A percentile compares a stretch with the other conserved stretches of the same genome.
These are phyloP conservation scores for Hypoxylon sp. DNA, from an alignment of 2,329 filamentous ascomycete species.

Conservation along the genomic window DNA sequence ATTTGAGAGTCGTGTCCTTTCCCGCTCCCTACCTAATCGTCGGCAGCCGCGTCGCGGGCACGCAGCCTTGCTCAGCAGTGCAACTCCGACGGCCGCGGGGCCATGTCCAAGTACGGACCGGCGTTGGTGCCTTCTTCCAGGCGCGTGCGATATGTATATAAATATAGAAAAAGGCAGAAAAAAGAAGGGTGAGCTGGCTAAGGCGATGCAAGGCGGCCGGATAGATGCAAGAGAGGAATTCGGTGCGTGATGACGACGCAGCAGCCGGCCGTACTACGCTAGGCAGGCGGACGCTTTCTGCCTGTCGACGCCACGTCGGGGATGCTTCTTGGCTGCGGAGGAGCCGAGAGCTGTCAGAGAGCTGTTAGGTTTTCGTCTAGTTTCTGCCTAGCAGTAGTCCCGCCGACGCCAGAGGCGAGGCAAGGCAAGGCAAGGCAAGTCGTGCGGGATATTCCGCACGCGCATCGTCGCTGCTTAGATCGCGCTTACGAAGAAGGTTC, in stretches of 20 bases:
- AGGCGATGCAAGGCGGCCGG: too few species aligned
- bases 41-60: constrained; percentile 13
- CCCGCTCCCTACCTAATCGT: constrained; percentile 6
- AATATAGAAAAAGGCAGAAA: constrained; percentile 23
- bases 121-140: too few species aligned
- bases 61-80: constrained; percentile 26
- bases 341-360: neutral
- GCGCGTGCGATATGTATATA: too few species aligned
- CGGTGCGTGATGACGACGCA: constrained; percentile 18
- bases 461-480: constrained; percentile 14
- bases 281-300: constrained; percentile 16
- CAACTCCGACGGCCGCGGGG: constrained; percentile 26
- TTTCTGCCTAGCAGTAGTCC: too few species aligned
- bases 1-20: constrained; percentile 15
- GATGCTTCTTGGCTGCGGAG: constrained; percentile 32
- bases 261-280: constrained; percentile 2
- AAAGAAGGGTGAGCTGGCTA: neutral
- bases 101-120: too few species aligned
- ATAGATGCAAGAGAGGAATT: too few species aligned
- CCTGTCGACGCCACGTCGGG: too few species aligned
- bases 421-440: neutral
- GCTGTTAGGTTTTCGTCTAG: too few species aligned
- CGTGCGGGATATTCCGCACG: constrained; percentile 22
- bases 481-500: too few species aligned
- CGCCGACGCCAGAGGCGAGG: too few species aligned